Conservation (phyloP, 1,284 basidiomycete species). For the Apiotrichum sp. region DNA sequence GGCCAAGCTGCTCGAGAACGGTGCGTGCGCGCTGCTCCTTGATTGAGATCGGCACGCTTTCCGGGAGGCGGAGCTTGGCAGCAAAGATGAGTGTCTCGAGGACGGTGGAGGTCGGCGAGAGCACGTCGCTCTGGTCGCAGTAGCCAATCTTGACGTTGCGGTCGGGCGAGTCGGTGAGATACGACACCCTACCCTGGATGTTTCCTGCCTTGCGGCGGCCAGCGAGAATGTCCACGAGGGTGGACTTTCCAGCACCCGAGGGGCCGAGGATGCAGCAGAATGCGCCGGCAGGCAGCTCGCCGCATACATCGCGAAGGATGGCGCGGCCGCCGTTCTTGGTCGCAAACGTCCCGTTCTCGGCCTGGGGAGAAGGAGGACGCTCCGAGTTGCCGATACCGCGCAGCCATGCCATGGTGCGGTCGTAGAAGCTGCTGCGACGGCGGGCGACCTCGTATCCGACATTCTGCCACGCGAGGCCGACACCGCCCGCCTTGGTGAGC, state of each 20-base stretch:
- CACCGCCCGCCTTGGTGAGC: slow-evolving; percentile 45
- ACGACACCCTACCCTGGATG: slow-evolving; percentile 52
- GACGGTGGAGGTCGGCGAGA: slow-evolving; percentile 72
- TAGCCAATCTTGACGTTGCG: slow-evolving; percentile 58
- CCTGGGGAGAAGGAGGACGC: background rate
- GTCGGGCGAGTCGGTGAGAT: slow-evolving; percentile 26
- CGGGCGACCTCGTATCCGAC: slow-evolving; percentile 56
- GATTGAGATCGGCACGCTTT: slow-evolving; percentile 60
- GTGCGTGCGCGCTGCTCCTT: slow-evolving; percentile 63
- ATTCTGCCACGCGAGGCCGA: slow-evolving; percentile 63
- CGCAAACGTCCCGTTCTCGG: slow-evolving; percentile 3
- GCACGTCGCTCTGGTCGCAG: slow-evolving; percentile 73
- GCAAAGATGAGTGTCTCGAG: slow-evolving; percentile 77
- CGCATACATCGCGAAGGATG: slow-evolving; percentile 67
- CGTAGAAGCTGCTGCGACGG: slow-evolving; percentile 5
- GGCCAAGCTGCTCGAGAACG: slow-evolving; percentile 68
- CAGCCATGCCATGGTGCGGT: slow-evolving; percentile 17
- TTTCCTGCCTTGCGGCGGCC: slow-evolving; percentile 65
- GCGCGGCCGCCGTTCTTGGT: slow-evolving; percentile 54
- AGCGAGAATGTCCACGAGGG: slow-evolving; percentile 75
- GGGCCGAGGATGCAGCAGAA: slow-evolving; percentile 84
- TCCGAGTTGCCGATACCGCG: slow-evolving; percentile 20
- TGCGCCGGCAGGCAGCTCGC: slow-evolving; percentile 64
- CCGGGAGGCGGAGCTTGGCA: slow-evolving; percentile 72
- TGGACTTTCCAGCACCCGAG: slow-evolving; percentile 78